Evolutionary conservation across 2,329 filamentous ascomycete species (phyloP).

Genomic region (Penicillium janthinellum): DNA sequence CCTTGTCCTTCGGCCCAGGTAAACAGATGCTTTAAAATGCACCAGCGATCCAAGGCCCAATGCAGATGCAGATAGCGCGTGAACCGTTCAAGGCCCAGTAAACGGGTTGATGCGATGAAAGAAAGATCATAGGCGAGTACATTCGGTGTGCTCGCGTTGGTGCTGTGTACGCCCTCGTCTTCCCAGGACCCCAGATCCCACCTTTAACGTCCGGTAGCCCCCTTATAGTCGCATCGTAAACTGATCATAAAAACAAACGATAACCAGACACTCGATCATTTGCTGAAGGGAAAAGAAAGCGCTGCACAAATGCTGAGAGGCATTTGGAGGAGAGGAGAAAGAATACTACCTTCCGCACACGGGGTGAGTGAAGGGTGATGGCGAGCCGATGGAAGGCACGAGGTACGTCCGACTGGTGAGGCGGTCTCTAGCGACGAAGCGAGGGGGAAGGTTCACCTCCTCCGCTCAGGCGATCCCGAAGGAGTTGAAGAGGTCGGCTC

Average conservation of each 20-base stretch:
- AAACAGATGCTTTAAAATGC: conserved; percentile 15
- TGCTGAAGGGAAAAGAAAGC: conserved; percentile 3
- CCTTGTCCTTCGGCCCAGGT: conserved; percentile 6
- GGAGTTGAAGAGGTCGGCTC: conserved; percentile 44
- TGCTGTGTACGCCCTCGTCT: background rate
- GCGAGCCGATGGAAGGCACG: background rate
- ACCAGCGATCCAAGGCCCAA: conserved; percentile 12
- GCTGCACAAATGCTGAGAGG: background rate
- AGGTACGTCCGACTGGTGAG: background rate
- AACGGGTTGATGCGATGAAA: conserved; percentile 5
- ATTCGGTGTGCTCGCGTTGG: background rate
- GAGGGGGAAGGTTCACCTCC: conserved; percentile 16
- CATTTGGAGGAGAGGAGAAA: conserved; percentile 1
- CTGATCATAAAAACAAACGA: conserved; percentile 6
- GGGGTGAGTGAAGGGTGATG: background rate
- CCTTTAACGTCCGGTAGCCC: background rate
- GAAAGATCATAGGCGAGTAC: conserved; percentile 1
- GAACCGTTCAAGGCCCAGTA: background rate
- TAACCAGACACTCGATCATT: conserved; percentile 5
- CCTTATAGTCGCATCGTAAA: conserved; percentile 9
- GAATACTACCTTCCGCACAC: background rate
- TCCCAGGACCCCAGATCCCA: background rate
- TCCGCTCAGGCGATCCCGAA: conserved; percentile 42
- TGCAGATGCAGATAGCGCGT: conserved; percentile 14
- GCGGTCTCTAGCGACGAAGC: conserved; percentile 17